Conservation (phyloP, 805 yeast species). For the Yamadazyma sp. region DNA sequence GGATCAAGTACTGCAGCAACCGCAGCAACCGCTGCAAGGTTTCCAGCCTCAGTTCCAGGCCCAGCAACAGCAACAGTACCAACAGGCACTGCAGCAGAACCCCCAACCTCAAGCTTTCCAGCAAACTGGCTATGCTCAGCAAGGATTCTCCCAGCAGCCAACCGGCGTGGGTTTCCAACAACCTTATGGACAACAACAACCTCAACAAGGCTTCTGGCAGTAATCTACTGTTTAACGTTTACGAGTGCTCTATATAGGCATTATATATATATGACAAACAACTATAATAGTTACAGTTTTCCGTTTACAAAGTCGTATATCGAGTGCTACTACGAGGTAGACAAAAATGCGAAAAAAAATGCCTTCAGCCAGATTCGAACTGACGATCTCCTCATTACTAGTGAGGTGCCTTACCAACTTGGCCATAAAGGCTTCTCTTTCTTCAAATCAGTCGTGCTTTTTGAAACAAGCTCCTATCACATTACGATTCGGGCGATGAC, state of each 20-base stretch:
- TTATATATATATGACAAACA: too few relatives aligned
- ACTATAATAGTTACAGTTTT: too few relatives aligned
- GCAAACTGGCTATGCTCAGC: slow-evolving; percentile 12
- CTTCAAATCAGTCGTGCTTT: neutral
- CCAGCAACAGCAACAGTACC: slow-evolving; percentile 10
- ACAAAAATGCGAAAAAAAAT: slow-evolving; percentile 5
- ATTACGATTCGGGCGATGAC: too few relatives aligned
- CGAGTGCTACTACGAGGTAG: too few relatives aligned
- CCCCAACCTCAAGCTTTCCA: slow-evolving; percentile 18
- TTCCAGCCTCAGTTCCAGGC: slow-evolving; percentile 4
- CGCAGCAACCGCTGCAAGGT: slow-evolving; percentile 17
- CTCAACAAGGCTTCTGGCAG: neutral
- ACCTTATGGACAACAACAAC: slow-evolving; percentile 16
- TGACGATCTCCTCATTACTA: slow-evolving; percentile 27
- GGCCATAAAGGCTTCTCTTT: slow-evolving; percentile 20
- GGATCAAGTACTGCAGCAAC: slow-evolving; percentile 11
- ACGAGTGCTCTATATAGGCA: too few relatives aligned
- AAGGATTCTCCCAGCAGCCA: neutral
- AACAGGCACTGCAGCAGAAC: slow-evolving; percentile 7
- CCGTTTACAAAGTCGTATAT: too few relatives aligned
- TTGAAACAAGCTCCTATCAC: too few relatives aligned
- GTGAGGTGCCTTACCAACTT: too few relatives aligned
- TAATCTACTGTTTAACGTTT: too few relatives aligned
- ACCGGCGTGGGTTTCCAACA: neutral
- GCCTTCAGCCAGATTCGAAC: slow-evolving; percentile 26